Conservation (phyloP, 352 stramenopile genomes). For the Globisporangium perplexum region DNA sequence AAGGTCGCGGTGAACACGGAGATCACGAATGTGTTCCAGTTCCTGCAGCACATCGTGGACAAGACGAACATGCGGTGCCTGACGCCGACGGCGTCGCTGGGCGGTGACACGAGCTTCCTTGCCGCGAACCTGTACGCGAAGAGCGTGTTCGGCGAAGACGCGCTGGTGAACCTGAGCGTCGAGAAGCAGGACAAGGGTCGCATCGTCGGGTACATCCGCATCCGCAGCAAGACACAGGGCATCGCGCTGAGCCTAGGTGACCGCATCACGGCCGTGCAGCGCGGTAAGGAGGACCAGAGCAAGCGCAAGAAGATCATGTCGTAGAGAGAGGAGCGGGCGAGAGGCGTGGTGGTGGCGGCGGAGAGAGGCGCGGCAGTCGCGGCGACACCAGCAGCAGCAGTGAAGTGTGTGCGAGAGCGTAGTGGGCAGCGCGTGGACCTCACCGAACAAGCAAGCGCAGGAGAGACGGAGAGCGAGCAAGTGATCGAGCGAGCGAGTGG, state of each 20-base stretch:
- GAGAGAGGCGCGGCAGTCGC: background rate
- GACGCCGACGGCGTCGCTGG: slow-evolving; percentile 89
- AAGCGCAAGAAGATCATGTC: slow-evolving; percentile 79
- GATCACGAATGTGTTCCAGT: slow-evolving; percentile 96
- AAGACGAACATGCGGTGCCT: slow-evolving; percentile 99
- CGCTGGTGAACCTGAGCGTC: slow-evolving; percentile 99
- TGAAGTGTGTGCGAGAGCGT: background rate
- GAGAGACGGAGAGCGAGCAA: background rate
- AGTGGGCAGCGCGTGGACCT: background rate
- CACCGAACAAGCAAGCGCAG: too few relatives aligned
- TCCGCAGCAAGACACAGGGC: slow-evolving; percentile 99
- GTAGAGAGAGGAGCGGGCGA: slow-evolving; percentile 23
- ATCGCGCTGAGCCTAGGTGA: slow-evolving; percentile 99
- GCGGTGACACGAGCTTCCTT: slow-evolving; percentile 91
- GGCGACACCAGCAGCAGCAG: background rate
- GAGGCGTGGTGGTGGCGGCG: background rate
- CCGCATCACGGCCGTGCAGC: slow-evolving; percentile 97
- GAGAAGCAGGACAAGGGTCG: slow-evolving; percentile 98
- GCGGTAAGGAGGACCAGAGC: slow-evolving; percentile 76
- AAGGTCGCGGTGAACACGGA: slow-evolving; percentile 98
- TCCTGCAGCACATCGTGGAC: slow-evolving; percentile 97
- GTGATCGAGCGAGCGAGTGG: slow-evolving; percentile 3
- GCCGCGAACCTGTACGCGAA: slow-evolving; percentile 92
- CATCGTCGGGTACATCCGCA: slow-evolving; percentile 98
- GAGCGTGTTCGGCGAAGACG: slow-evolving; percentile 96